Conservation (phyloP, 768 basidiomycete genomes). For the Podaxis sp. region DNA sequence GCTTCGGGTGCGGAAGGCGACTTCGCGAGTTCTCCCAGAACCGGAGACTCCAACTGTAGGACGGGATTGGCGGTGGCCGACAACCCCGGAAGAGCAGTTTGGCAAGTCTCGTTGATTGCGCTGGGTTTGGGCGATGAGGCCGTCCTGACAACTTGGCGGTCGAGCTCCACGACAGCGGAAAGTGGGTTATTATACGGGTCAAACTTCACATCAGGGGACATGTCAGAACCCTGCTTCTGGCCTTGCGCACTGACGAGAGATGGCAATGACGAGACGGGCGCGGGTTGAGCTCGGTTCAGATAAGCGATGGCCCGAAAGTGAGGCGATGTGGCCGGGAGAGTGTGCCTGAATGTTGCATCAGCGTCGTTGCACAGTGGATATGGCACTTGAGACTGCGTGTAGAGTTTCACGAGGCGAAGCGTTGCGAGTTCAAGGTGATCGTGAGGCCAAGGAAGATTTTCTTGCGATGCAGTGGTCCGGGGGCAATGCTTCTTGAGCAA, state of each 20-base stretch:
- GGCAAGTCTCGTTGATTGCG: slow-evolving; percentile 2
- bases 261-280: not conserved
- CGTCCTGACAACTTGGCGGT: not conserved
- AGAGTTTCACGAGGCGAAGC: slow-evolving; percentile 7
- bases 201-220: not conserved
- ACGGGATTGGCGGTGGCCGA: not conserved
- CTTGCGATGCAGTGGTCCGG: not conserved
- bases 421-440: slow-evolving; percentile 8
- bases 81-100: not conserved
- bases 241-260: not conserved
- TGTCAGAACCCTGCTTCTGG: not conserved
- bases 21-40: not conserved
- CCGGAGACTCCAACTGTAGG: not conserved
- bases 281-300: not conserved
- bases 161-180: not conserved
- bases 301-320: not conserved
- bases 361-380: not conserved
- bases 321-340: not conserved
- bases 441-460: slow-evolving; percentile 8
- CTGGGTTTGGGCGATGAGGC: slow-evolving; percentile 7
- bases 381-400: not conserved
- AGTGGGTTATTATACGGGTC: not conserved
- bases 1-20: not conserved
- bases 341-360: not conserved
- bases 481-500: not conserved